Percentiles rank a stretch among this genome's conserved stretches.
Evolutionary conservation across 805 yeast genomes (phyloP).

Genomic region (Maudiozyma pseudohumilis): DNA sequence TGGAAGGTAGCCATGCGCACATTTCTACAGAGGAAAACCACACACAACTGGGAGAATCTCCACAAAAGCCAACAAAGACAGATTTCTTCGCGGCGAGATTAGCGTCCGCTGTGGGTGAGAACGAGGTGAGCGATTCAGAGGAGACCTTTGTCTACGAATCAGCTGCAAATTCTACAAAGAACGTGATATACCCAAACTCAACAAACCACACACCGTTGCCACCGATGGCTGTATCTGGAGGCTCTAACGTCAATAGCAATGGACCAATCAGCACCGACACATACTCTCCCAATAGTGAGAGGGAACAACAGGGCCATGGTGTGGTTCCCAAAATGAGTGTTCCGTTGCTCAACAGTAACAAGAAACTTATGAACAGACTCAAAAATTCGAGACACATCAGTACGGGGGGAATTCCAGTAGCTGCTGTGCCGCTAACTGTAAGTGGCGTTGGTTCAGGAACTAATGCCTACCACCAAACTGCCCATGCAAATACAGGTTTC

Average conservation of each 20-base stretch:
- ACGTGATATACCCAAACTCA: constrained; percentile 13
- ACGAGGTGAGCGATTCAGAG: constrained; percentile 76
- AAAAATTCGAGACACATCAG: constrained; percentile 28
- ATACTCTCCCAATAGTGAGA: background rate
- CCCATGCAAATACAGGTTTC: background rate
- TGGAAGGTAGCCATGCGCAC: background rate
- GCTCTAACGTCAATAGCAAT: background rate
- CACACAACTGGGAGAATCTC: constrained; percentile 10
- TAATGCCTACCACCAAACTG: constrained; percentile 2
- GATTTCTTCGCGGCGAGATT: constrained; percentile 91
- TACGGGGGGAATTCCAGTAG: constrained; percentile 22
- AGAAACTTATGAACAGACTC: constrained; percentile 17
- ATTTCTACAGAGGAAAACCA: constrained; percentile 2
- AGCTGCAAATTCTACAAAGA: constrained; percentile 26
- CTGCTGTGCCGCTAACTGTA: constrained; percentile 1
- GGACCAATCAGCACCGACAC: background rate
- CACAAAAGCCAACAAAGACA: constrained; percentile 49
- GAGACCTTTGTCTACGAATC: constrained; percentile 93
- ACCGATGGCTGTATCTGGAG: constrained; percentile 1
- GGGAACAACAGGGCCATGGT: constrained; percentile 13
- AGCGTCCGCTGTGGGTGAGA: constrained; percentile 90
- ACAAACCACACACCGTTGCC: background rate
- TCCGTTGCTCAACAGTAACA: constrained; percentile 23
- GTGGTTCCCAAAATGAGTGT: constrained; percentile 27
- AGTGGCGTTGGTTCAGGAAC: background rate